Conservation (phyloP, 78 protist genomes). For the Speleostelium caveatum region DNA sequence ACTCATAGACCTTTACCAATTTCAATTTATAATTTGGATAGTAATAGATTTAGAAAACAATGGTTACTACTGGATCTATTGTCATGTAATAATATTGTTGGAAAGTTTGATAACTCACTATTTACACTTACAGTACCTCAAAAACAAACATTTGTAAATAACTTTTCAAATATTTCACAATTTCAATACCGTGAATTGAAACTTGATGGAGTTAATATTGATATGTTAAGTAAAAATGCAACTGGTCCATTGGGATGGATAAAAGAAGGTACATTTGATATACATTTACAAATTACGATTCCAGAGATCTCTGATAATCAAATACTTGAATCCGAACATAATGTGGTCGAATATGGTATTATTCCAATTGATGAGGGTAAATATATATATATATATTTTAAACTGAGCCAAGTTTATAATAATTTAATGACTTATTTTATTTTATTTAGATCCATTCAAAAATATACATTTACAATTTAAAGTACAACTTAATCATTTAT, state of each 20-base stretch:
- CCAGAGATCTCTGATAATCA: constrained; percentile 14
- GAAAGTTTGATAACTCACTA: constrained; percentile 57
- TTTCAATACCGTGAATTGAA: constrained; percentile 31
- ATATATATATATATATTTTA: neutral
- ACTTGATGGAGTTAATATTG: constrained; percentile 62
- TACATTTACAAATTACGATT: constrained; percentile 23
- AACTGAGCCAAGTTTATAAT: neutral
- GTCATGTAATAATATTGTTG: constrained; percentile 48
- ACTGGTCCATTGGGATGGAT: constrained; percentile 80
- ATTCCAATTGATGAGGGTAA: constrained; percentile 46
- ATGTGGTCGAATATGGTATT: constrained; percentile 41
- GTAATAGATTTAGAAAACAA: constrained; percentile 67
- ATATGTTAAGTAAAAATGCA: constrained; percentile 53
- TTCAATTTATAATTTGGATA: constrained; percentile 41
- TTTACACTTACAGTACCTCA: constrained; percentile 61
- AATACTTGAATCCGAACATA: constrained; percentile 15
- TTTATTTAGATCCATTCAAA: constrained; percentile 35
- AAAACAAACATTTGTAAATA: constrained; percentile 1
- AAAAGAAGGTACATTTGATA: constrained; percentile 78
- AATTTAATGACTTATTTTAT: neutral
- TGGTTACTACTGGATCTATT: constrained; percentile 57
- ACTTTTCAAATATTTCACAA: neutral
- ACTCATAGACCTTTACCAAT: constrained; percentile 52
- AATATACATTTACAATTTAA: constrained; percentile 54
- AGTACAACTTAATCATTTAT: constrained; percentile 60